Evolutionary conservation across 1,284 basidiomycete species (phyloP).

Genomic region (Cystobasidium sp.): DNA sequence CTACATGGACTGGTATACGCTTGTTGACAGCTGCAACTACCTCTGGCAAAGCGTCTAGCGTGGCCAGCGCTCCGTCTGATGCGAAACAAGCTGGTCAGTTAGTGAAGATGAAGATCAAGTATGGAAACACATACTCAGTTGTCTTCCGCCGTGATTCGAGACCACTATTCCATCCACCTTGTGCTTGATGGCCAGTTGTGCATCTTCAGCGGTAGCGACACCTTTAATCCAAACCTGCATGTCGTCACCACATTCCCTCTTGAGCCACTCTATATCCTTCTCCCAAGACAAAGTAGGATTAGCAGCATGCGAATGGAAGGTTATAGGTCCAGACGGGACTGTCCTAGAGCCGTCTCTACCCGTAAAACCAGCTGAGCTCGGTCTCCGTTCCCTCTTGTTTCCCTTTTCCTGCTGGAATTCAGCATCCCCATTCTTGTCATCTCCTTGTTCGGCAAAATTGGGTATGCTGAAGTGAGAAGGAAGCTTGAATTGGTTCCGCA

Average conservation of each 20-base stretch:
- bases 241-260: conserved; percentile 42
- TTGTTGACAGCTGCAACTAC: conserved; percentile 52
- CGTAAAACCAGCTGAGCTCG: conserved; percentile 33
- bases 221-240: conserved; percentile 57
- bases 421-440: conserved; percentile 32
- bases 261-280: conserved; percentile 43
- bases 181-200: conserved; percentile 59
- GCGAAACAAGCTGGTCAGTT: not conserved
- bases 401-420: conserved; percentile 37
- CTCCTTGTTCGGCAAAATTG: conserved; percentile 43
- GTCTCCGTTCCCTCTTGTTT: conserved; percentile 5
- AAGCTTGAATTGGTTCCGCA: conserved; percentile 45
- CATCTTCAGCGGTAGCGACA: conserved; percentile 67
- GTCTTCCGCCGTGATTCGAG: conserved; percentile 60
- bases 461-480: conserved; percentile 36
- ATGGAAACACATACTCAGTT: conserved; percentile 39
- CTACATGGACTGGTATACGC: conserved; percentile 53
- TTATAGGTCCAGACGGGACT: conserved; percentile 21
- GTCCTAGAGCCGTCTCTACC: conserved; percentile 22
- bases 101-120: not conserved
- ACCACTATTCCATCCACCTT: conserved; percentile 57
- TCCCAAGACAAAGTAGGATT: conserved; percentile 44
- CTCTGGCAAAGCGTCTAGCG: conserved; percentile 57
- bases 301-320: conserved; percentile 44
- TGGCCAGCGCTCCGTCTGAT: conserved; percentile 56